These are phyloP conservation scores for Euptelea pleiosperma DNA, from an alignment of 164 flowering plant species.

Conservation along the genomic window DNA sequence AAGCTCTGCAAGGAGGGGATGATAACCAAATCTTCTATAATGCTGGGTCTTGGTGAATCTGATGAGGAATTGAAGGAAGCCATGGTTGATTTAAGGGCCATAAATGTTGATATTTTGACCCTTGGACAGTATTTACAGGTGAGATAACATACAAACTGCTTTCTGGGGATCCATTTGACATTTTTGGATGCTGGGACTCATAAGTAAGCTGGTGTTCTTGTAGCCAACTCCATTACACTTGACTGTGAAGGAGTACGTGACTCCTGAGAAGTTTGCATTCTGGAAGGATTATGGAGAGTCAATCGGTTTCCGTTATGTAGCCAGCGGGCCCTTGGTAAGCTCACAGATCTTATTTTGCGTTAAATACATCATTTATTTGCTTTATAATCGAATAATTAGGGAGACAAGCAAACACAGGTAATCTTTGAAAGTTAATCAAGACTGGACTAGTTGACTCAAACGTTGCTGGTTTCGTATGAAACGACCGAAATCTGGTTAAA, in stretches of 20 bases:
- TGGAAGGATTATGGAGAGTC: constrained; percentile 96
- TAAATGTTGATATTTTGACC: constrained; percentile 86
- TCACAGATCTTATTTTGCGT: neutral
- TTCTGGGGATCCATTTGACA: neutral
- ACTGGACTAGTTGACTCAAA: neutral
- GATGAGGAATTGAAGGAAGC: constrained; percentile 83
- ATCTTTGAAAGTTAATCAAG: neutral
- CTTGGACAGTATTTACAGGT: constrained; percentile 95
- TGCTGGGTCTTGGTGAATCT: constrained; percentile 95
- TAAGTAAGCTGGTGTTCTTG: constrained; percentile 15
- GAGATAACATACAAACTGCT: constrained; percentile 7
- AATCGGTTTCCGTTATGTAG: constrained; percentile 90
- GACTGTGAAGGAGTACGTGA: constrained; percentile 89
- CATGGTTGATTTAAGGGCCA: constrained; percentile 80
- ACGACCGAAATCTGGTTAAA: too few species aligned
- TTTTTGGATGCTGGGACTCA: neutral
- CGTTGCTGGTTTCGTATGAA: too few species aligned
- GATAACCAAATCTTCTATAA: constrained; percentile 90
- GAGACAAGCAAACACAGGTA: neutral
- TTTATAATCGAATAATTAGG: neutral
- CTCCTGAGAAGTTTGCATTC: constrained; percentile 83
- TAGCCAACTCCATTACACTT: constrained; percentile 96
- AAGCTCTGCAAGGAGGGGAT: constrained; percentile 71
- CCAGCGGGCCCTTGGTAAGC: constrained; percentile 92
- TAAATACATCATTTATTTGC: neutral